phyloP scores from a whole-genome alignment of 2,329 filamentous ascomycete species.

The Monilinia fructicola region DNA sequence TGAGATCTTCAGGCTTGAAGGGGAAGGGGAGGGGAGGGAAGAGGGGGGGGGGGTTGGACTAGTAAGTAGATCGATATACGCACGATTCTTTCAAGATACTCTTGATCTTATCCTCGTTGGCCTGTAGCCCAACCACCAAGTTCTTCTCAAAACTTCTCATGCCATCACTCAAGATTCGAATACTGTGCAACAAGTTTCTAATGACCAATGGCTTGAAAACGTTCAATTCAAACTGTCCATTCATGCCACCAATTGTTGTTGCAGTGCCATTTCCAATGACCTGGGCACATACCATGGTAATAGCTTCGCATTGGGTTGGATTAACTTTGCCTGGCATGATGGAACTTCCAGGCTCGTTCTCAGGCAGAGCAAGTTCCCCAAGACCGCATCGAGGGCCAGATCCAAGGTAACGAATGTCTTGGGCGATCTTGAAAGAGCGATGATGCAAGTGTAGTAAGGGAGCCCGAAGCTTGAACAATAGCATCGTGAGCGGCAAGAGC shows the following conservation, averaged over 20 bases:
- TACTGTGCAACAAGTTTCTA: conserved; percentile 90
- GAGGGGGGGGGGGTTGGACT: neutral
- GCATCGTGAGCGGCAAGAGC: conserved; percentile 94
- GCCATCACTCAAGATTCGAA: conserved; percentile 81
- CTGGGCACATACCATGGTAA: conserved; percentile 97
- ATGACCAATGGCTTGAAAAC: conserved; percentile 98
- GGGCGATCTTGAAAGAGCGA: conserved; percentile 98
- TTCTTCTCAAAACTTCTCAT: conserved; percentile 97
- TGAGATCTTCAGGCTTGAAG: neutral
- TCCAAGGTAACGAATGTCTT: conserved; percentile 96
- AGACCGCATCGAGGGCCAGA: conserved; percentile 94
- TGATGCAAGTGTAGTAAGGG: conserved; percentile 86
- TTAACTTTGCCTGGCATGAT: conserved; percentile 99
- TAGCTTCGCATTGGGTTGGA: conserved; percentile 94
- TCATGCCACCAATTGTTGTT: conserved; percentile 90
- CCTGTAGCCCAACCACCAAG: conserved; percentile 81
- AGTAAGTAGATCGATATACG: conserved; percentile 40
- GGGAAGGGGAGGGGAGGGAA: neutral
- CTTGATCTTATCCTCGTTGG: conserved; percentile 89
- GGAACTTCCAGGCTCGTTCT: conserved; percentile 96
- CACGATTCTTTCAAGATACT: conserved; percentile 93
- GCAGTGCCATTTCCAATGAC: conserved; percentile 98
- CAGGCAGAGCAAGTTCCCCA: conserved; percentile 87
- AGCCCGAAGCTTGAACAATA: conserved; percentile 89
- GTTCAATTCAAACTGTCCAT: conserved; percentile 98